Conservation (phyloP, 2,329 filamentous ascomycete genomes). For the Ceratocystis destructans region DNA sequence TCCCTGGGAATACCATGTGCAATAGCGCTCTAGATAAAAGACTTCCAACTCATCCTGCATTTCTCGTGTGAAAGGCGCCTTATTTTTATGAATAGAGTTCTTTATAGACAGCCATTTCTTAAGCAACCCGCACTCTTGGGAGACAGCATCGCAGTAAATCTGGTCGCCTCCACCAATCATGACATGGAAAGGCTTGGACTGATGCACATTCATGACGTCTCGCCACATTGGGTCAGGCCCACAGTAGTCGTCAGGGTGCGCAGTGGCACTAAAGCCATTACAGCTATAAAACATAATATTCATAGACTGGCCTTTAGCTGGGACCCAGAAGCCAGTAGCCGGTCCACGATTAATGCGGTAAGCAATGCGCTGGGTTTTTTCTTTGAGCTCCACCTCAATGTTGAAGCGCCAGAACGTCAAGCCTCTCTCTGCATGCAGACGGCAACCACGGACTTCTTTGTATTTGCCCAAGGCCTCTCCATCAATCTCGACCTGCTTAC, state of each 20-base stretch:
- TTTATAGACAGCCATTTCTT: constrained; percentile 71
- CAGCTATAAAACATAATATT: constrained; percentile 98
- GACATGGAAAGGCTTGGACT: constrained; percentile 84
- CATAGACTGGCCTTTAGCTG: constrained; percentile 71
- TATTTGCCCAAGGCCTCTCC: constrained; percentile 72
- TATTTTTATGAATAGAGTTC: constrained; percentile 66
- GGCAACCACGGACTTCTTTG: constrained; percentile 67
- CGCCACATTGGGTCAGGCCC: constrained; percentile 95
- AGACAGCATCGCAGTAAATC: constrained; percentile 83
- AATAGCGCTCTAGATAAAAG: constrained; percentile 81
- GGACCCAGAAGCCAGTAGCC: constrained; percentile 86
- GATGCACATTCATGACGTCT: constrained; percentile 84
- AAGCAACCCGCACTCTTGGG: constrained; percentile 62
- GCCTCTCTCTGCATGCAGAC: constrained; percentile 72
- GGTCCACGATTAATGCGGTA: constrained; percentile 93
- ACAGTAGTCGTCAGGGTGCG: constrained; percentile 65
- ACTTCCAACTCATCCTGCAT: constrained; percentile 80
- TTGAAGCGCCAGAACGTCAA: constrained; percentile 97
- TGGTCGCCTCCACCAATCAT: constrained; percentile 98
- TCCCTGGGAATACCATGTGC: constrained; percentile 92
- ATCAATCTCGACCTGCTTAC: constrained; percentile 44
- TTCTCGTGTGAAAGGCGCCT: constrained; percentile 59
- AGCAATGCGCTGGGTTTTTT: constrained; percentile 69
- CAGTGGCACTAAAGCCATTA: constrained; percentile 80
- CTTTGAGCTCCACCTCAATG: constrained; percentile 73